Evolutionary conservation across 768 basidiomycete genomes (phyloP).

Genomic region (Polyporus arcularius): DNA sequence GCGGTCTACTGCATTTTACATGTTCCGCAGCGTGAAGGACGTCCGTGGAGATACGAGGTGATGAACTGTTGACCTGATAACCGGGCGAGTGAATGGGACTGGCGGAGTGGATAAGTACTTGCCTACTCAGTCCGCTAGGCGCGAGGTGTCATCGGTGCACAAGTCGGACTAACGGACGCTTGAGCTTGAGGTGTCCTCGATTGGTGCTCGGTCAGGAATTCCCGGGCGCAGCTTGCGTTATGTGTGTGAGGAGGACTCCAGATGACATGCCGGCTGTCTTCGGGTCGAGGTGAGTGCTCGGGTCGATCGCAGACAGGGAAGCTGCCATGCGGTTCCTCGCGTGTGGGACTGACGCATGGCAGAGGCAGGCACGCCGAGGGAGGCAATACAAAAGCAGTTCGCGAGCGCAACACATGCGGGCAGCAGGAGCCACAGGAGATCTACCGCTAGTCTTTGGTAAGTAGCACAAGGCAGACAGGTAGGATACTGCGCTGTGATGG

Average conservation of each 20-base stretch:
- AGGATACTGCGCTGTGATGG: background rate
- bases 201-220: background rate
- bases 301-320: background rate
- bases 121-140: background rate
- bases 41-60: slow-evolving; percentile 2
- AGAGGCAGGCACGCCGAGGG: no score
- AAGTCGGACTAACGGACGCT: background rate
- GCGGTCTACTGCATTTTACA: background rate
- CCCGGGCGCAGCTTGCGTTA: background rate
- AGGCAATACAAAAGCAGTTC: background rate
- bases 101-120: background rate
- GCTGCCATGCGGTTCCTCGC: background rate
- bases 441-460: background rate
- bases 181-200: background rate
- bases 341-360: background rate
- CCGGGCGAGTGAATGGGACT: slow-evolving; percentile 7
- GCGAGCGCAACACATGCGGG: background rate
- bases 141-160: no score
- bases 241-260: background rate
- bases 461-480: background rate
- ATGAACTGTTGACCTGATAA: slow-evolving; percentile 1
- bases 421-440: no score
- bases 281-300: background rate
- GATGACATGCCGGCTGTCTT: background rate
- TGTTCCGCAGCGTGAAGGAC: slow-evolving; percentile 4